A percentile compares a stretch with the other conserved stretches of the same genome.
phyloP scores from a whole-genome alignment of 495 filamentous ascomycete genomes.

The Lasiosphaeris hirsuta region DNA sequence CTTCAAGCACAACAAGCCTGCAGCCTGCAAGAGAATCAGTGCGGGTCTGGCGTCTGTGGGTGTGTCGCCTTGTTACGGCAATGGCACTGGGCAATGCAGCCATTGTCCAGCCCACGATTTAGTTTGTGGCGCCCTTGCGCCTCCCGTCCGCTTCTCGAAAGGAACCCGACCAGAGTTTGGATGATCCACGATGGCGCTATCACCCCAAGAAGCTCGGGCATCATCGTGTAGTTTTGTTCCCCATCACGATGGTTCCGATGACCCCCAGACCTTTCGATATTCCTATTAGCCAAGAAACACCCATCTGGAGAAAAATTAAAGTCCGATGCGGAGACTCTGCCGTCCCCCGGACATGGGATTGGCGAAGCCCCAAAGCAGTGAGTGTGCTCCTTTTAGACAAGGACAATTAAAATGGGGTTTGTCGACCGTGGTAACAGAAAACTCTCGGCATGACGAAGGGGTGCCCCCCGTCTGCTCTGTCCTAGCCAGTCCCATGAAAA shows the following conservation, averaged over 20 bases:
- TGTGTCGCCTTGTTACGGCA: slow-evolving; percentile 12
- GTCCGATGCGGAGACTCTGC: neutral
- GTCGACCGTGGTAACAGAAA: slow-evolving; percentile 5
- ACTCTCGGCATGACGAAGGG: slow-evolving; percentile 7
- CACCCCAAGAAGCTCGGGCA: slow-evolving; percentile 1
- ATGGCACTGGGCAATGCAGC: slow-evolving; percentile 16
- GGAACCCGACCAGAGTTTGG: slow-evolving; percentile 3
- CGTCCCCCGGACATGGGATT: slow-evolving; percentile 7
- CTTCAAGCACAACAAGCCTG: slow-evolving; percentile 7
- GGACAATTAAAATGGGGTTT: neutral
- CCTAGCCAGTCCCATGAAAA: slow-evolving; percentile 3
- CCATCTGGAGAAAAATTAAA: too few species aligned
- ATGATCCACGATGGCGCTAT: slow-evolving; percentile 19
- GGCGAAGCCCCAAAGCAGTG: slow-evolving; percentile 6
- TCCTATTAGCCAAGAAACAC: too few species aligned
- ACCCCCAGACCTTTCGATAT: neutral
- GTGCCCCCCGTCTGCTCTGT: slow-evolving; percentile 3
- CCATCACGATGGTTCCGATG: neutral
- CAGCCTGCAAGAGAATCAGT: neutral
- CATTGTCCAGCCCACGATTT: slow-evolving; percentile 9
- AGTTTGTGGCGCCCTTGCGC: slow-evolving; percentile 23
- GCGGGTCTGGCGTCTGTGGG: slow-evolving; percentile 11
- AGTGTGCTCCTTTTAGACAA: slow-evolving; percentile 4
- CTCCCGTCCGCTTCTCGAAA: slow-evolving; percentile 23
- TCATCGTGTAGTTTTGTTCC: neutral